Evolutionary conservation across 2,329 filamentous ascomycete species (phyloP), one percentile per base, ranked within the genome.

Genomic region (Eutypa lata): DNA sequence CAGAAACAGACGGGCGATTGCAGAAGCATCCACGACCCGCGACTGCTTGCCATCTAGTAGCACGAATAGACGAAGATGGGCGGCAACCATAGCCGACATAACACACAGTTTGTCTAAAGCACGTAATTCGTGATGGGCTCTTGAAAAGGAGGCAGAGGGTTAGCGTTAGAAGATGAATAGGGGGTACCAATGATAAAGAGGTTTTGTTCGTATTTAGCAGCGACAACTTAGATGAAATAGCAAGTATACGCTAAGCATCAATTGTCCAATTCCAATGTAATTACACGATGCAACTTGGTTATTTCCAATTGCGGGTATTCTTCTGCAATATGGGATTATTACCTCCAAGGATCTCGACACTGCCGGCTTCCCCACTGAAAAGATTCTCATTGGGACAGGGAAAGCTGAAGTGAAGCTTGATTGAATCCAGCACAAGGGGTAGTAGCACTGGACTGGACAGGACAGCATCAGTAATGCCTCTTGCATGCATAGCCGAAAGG

Each of bases 401-500:
- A 44, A 42, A 26, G 42, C 8, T 38, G 35, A 38, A 28, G 22
- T 26, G 7, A 22, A 24, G 13, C 13, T 45, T 19, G 42, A 26
- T 45, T 5, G 42, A 45, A 45, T 45, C 42, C 13, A 45, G 42
- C 19, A 28, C 19, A 7, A 45, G 19, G 19, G 42, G 42, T 31
- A 10, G 26, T 31, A 31, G 10, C 26, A 18, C 13, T n/a, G 50
- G 52, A 50, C 49, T 16, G 42, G 4, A 28, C 42, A 24, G 14
- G 4, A 28, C 42, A 24, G 14, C 42, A 44, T 53, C 43, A 59
- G 42, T 40, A 49, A 55, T 60, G 57, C 16, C 57, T 50, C 59
- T 55, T 57, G 63, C 63, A 63, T 65, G 65, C 65, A 66, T 65
- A 65, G 60, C 63, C 61, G 61, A 61, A n/a, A 58, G 65, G 64